A percentile compares a stretch with the other conserved stretches of the same genome.
Evolutionary conservation across 2,329 filamentous ascomycete species (phyloP).

Genomic region (Colletotrichum musicola): DNA sequence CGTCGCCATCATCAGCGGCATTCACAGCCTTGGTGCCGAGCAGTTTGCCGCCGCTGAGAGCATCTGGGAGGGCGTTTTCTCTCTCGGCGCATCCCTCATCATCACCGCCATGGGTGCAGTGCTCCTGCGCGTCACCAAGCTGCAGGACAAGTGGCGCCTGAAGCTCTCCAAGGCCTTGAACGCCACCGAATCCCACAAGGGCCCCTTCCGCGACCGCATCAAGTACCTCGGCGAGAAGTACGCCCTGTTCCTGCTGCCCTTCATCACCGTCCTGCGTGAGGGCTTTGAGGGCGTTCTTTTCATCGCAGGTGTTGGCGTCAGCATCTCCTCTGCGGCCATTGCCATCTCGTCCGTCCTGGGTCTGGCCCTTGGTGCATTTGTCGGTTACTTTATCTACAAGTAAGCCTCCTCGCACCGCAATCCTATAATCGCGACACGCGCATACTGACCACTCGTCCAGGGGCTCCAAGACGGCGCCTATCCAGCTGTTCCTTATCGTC

Average conservation of each 20-base stretch:
- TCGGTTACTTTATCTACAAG: slow-evolving; percentile 81
- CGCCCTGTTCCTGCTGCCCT: slow-evolving; percentile 81
- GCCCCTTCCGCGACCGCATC: slow-evolving; percentile 30
- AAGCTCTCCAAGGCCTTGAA: slow-evolving; percentile 71
- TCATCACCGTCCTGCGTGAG: slow-evolving; percentile 82
- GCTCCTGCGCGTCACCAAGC: slow-evolving; percentile 73
- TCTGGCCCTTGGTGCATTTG: slow-evolving; percentile 69
- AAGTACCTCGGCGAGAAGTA: slow-evolving; percentile 69
- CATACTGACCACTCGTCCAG: slow-evolving; percentile 58
- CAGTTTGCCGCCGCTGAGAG: slow-evolving; percentile 70
- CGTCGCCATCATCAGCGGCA: slow-evolving; percentile 39
- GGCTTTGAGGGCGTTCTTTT: slow-evolving; percentile 85
- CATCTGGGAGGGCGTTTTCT: slow-evolving; percentile 76
- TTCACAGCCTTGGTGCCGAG: slow-evolving; percentile 69
- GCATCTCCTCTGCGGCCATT: slow-evolving; percentile 75
- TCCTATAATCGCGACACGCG: rapidly evolving
- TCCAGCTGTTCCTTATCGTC: slow-evolving; percentile 79
- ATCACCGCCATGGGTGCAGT: slow-evolving; percentile 76
- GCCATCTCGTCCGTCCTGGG: slow-evolving; percentile 78
- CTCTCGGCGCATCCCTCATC: slow-evolving; percentile 70
- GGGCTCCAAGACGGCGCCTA: slow-evolving; percentile 48
- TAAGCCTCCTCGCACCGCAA: slow-evolving; percentile 51
- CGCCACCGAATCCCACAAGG: slow-evolving; percentile 16
- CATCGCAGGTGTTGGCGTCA: slow-evolving; percentile 80
- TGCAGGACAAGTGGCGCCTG: slow-evolving; percentile 75